These are phyloP conservation scores for Ascochyta pisi DNA, from an alignment of 2,329 filamentous ascomycete genomes.

Conservation along the genomic window DNA sequence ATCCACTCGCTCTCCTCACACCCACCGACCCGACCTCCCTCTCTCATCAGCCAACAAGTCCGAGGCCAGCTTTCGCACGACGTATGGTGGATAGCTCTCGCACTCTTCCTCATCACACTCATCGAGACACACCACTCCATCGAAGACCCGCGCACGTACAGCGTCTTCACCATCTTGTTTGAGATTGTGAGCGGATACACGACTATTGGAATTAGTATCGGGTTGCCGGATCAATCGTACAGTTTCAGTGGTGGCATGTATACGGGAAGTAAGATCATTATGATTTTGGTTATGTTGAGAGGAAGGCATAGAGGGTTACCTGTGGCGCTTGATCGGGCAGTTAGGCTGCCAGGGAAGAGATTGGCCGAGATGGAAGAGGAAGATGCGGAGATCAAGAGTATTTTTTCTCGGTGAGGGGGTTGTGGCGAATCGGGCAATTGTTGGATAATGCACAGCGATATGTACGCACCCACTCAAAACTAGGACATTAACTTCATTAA, in stretches of 20 bases:
- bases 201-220: slow-evolving; percentile 31
- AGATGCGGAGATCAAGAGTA: slow-evolving; percentile 29
- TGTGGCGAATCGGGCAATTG: neutral
- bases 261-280: slow-evolving; percentile 29
- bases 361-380: slow-evolving; percentile 29
- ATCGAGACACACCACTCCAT: slow-evolving; percentile 34
- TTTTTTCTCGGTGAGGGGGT: slow-evolving; percentile 17
- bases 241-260: slow-evolving; percentile 33
- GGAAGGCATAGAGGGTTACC: slow-evolving; percentile 30
- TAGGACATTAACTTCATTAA: no score
- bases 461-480: no score
- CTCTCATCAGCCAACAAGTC: slow-evolving; percentile 30
- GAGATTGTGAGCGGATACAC: slow-evolving; percentile 34
- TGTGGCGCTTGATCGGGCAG: slow-evolving; percentile 31
- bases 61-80: slow-evolving; percentile 33
- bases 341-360: slow-evolving; percentile 28
- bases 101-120: slow-evolving; percentile 31
- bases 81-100: slow-evolving; percentile 33
- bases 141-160: slow-evolving; percentile 27
- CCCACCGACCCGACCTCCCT: slow-evolving; percentile 22
- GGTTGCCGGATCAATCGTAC: slow-evolving; percentile 29
- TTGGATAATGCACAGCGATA: no score
- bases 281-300: slow-evolving; percentile 29
- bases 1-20: slow-evolving; percentile 26
- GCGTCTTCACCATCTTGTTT: slow-evolving; percentile 30